Conservation (phyloP, 208 protist genomes). For the Herpetomonas muscarum region DNA sequence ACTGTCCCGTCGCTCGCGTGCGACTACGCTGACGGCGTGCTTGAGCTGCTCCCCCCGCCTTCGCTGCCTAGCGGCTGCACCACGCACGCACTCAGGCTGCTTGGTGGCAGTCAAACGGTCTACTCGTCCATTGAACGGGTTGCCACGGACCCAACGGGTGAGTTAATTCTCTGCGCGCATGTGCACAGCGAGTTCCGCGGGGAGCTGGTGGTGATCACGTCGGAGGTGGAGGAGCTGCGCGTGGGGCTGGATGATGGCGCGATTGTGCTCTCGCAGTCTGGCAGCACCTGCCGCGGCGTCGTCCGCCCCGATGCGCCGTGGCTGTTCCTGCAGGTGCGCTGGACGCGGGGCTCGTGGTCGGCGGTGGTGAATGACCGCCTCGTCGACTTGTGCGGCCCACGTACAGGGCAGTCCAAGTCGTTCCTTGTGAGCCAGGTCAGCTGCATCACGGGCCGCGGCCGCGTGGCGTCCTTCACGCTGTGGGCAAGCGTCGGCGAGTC, state of each 20-base stretch:
- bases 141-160: constrained; percentile 31
- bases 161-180: constrained; percentile 58
- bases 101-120: constrained; percentile 11
- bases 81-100: constrained; percentile 24
- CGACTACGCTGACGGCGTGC: constrained; percentile 26
- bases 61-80: constrained; percentile 43
- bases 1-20: constrained; percentile 42
- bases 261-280: constrained; percentile 40
- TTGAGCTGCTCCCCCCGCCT: constrained; percentile 43
- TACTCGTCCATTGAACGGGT: constrained; percentile 14
- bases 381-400: constrained; percentile 53
- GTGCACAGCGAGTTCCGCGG: constrained; percentile 61
- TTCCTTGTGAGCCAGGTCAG: constrained; percentile 34
- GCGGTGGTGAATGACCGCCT: constrained; percentile 51
- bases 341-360: constrained; percentile 60
- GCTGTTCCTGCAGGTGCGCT: constrained; percentile 62
- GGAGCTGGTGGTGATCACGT: constrained; percentile 37
- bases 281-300: constrained; percentile 43
- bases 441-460: constrained; percentile 57
- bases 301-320: constrained; percentile 42
- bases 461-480: constrained; percentile 58
- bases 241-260: constrained; percentile 21
- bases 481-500: constrained; percentile 24
- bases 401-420: constrained; percentile 40
- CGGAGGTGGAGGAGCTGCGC: constrained; percentile 31